phyloP scores from a whole-genome alignment of 2,329 filamentous ascomycete species.

The Stachybotrys elegans region DNA sequence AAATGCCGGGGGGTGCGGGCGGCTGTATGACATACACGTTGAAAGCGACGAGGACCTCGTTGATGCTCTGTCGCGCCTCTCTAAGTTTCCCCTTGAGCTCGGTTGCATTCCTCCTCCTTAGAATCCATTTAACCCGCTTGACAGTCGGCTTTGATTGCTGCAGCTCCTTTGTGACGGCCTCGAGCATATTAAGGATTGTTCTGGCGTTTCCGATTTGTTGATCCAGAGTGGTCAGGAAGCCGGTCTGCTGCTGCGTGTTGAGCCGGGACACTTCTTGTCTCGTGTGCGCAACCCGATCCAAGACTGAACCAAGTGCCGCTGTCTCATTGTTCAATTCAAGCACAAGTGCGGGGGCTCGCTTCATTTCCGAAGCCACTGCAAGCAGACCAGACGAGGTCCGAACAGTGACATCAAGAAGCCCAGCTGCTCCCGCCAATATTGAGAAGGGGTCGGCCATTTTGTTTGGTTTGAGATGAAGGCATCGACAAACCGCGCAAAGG shows the following conservation, averaged over 20 bases:
- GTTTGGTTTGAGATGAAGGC: too few relatives aligned
- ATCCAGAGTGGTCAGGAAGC: background rate
- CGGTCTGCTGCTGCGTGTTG: background rate
- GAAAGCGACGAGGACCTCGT: background rate
- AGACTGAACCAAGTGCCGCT: background rate
- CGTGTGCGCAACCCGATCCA: background rate
- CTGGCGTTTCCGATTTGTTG: background rate
- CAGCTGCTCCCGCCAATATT: background rate
- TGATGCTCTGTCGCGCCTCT: background rate
- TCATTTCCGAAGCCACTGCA: background rate
- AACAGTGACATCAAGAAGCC: background rate
- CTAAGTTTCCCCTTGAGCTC: background rate
- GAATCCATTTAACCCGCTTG: background rate
- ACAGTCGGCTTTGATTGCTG: background rate
- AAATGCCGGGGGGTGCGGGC: too few relatives aligned
- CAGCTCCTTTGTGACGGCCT: background rate
- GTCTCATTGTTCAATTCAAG: background rate
- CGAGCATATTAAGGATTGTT: background rate
- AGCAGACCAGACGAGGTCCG: background rate
- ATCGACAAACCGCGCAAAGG: too few relatives aligned
- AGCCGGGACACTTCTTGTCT: background rate
- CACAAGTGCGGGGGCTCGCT: background rate
- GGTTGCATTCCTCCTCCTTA: background rate
- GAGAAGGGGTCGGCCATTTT: background rate
- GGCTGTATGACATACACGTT: too few relatives aligned